phyloP scores from a whole-genome alignment of 768 basidiomycete genomes.

The Leucocoprinus birnbaumii region DNA sequence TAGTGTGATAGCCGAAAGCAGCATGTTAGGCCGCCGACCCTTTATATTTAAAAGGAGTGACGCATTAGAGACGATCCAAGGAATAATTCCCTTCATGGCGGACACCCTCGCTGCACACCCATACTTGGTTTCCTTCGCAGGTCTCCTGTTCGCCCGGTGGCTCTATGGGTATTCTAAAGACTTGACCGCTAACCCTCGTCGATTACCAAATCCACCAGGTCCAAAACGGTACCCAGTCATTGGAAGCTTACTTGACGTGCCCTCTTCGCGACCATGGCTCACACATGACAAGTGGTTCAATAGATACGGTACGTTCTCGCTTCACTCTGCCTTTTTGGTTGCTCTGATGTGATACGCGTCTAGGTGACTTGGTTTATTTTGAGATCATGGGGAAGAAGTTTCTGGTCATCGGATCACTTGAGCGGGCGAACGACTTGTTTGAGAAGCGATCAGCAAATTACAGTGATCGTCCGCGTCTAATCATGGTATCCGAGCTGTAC shows the following conservation, averaged over 20 bases:
- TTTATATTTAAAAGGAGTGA: too few species aligned
- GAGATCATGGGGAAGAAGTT: conserved; percentile 26
- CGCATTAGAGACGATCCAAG: neutral
- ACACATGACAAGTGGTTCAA: conserved; percentile 17
- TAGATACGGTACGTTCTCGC: conserved; percentile 22
- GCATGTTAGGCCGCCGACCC: too few species aligned
- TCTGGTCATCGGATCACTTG: conserved; percentile 31
- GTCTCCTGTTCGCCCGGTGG: neutral
- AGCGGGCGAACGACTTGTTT: conserved; percentile 35
- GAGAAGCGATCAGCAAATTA: conserved; percentile 39
- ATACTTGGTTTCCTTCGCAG: neutral
- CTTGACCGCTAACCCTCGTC: neutral
- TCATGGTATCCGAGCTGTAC: conserved; percentile 45
- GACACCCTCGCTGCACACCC: neutral
- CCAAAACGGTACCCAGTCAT: conserved; percentile 16
- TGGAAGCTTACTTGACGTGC: conserved; percentile 16
- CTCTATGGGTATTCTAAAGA: neutral
- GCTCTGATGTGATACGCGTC: neutral
- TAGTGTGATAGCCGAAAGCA: too few species aligned
- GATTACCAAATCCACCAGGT: conserved; percentile 15
- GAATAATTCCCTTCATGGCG: neutral
- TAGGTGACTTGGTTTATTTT: conserved; percentile 28
- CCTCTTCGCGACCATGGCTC: conserved; percentile 15
- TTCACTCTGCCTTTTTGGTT: conserved; percentile 26
- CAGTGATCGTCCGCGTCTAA: conserved; percentile 33